Evolutionary conservation across 1,284 basidiomycete genomes (phyloP), one percentile per base, ranked within the genome.

Genomic region (Ustilago shanxiensis): DNA sequence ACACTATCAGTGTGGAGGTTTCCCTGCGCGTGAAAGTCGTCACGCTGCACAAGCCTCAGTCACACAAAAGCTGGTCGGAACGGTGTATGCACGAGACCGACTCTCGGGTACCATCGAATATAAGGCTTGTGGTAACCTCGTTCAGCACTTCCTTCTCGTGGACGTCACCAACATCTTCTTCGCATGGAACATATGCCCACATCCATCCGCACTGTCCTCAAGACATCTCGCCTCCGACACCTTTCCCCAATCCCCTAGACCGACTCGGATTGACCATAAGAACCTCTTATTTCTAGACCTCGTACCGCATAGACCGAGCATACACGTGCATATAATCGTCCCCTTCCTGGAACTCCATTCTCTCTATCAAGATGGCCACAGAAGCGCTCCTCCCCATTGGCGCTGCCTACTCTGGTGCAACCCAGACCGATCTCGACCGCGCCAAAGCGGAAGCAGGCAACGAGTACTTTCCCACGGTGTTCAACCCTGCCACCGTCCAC

Each of bases 321-420:
- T 20, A 37, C 10, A 29, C 13, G n/a, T 45, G 35, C 57, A 71
- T 45, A 57, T 37, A 58, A 24, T 24, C 31, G n/a, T 56, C 24
- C 28, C 24, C 9, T 59, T 35, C 33, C 10, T 24, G 24, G 57
- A 24, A 33, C 29, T 9, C 31, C 26, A 24, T 26, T 10, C 45
- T 24, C 13, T n/a, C 24, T n/a, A n/a, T 22, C 20, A 53, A 62
- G 20, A 77, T 77, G 75, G 75, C 75, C 7, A 67, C 63, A 16
- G 71, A 76, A 65, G 65, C 70, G 0, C 57, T 62, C 1, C 66
- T 80, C 6, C 83, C 83, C 2, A 44, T 79, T 22, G 84, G 84
- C 13, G 84, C 83, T 8, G 82, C 81, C 7, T 84, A 82, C 69
- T 29, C 50, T 3, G 84, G 83, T 33, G 82, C 82, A 0, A 83